Percentiles rank a stretch among this genome's conserved stretches.
These are phyloP conservation scores for Lithocarpus polystachyus DNA, from an alignment of 306 rosid genomes.

Conservation along the genomic window DNA sequence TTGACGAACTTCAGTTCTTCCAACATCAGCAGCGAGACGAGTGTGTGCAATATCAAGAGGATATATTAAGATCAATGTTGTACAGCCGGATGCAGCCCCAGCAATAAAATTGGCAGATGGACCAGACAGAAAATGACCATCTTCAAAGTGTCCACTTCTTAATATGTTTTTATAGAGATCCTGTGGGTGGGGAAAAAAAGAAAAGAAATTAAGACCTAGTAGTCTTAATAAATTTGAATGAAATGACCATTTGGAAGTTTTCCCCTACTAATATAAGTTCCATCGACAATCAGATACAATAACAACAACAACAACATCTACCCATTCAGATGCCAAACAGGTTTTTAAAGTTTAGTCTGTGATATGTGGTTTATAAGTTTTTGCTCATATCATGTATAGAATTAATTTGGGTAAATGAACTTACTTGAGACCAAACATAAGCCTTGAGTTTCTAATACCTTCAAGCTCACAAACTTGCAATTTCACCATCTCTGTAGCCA, in stretches of 20 bases:
- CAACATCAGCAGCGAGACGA: constrained; percentile 94
- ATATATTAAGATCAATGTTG: constrained; percentile 75
- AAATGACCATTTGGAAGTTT: constrained; percentile 7
- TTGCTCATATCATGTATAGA: not conserved
- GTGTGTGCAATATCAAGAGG: constrained; percentile 96
- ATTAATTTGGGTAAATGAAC: not conserved
- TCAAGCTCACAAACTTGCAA: not conserved
- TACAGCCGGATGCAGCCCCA: constrained; percentile 92
- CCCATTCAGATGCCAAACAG: no score
- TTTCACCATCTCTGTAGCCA: not conserved
- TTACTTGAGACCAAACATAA: not conserved
- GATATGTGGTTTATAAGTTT: not conserved
- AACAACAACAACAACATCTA: not conserved
- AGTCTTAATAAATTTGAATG: not conserved
- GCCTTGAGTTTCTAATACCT: no score
- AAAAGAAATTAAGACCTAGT: constrained; percentile 4
- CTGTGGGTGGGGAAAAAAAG: constrained; percentile 34
- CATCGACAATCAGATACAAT: not conserved
- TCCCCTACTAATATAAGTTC: not conserved
- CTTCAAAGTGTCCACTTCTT: constrained; percentile 46
- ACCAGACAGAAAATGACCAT: constrained; percentile 53
- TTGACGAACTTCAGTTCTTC: constrained; percentile 64
- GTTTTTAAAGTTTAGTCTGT: not conserved
- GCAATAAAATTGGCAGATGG: constrained; percentile 78
- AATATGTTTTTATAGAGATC: constrained; percentile 81